Base-by-base conservation (phyloP, 139 green algal species). In the Limnomonas spitsbergensis region DNA sequence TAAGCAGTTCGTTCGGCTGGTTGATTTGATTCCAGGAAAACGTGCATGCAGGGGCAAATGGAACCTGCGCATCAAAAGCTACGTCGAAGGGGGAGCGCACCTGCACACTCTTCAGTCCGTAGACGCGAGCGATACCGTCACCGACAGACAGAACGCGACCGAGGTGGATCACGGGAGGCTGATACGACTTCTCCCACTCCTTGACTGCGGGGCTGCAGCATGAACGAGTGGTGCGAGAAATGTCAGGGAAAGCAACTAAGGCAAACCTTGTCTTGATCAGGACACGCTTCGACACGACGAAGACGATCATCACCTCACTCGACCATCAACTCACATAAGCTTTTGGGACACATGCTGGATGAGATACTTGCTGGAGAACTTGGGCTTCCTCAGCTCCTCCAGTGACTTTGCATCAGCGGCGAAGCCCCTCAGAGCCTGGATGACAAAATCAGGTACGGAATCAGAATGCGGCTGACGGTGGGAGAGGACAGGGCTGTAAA, bases 71-170 rank as follows among this genome's bases (percentile, higher is more conserved):
- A n/a, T n/a, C n/a, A n/a, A n/a, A n/a, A n/a, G n/a, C n/a, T n/a
- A n/a, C 4, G 9, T 70, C 56, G 6, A 36, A 36, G 29, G 4
- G 14, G 29, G 6, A 36, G 56, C 83, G 9, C 73, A 88, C 83
- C 83, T 92, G 87, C 76, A 95, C 88, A 72, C 93, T 94, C 71
- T 95, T 90, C 56, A 97, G 81, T 52, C 93, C 93, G 66, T 96
- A 96, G 20, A 97, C 78, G 70, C 94, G 91, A 40, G 93, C 94
- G 80, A 98, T 98, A 88, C 94, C 94, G 76, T 98, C 94, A 75
- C 94, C 94, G 61, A 98, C 91, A 66, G 85, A 92, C 66, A 97
- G 85, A 70, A 97, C 93, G 74, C 89, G 86, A 29, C 93, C 93
- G 40, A 97, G 84, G 77, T 91, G 87, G 32, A 88, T 91, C 68